Evolutionary conservation across 106 monocot species (phyloP), one percentile per base, ranked within the genome.

Genomic region (Alisma plantagoaquatica): DNA sequence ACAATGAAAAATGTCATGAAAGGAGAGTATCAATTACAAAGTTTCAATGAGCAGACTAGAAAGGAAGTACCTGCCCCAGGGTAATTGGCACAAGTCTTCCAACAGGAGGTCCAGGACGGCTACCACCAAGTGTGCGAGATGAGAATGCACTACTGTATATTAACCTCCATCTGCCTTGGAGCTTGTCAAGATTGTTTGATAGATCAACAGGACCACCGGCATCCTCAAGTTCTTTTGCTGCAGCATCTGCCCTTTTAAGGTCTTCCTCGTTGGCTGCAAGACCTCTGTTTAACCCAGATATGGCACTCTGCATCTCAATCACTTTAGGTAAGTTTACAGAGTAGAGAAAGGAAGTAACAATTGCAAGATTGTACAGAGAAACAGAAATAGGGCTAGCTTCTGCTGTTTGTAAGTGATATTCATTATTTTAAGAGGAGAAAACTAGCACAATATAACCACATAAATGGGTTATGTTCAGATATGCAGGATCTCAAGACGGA

Each of bases 141-240:
- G 89, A 90, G 79, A 84, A 90, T 33, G 74, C 89, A 65, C 89
- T 90, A 61, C 89, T 90, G 41, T 84, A 90, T 18, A 84, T 43
- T 20, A 90, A 66, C 54, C 69, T 79, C 89, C 89, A 90, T 48
- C 69, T 63, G 23, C 89, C 89, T 54, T 90, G 89, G 15, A 90
- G 78, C 59, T 77, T 90, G 63, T 90, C 89, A 15, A 80, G 35
- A 47, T 90, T 76, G 27, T 56, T 69, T 9, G 43, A 57, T 29
- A 90, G 79, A 66, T 84, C 83, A 41, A 90, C 76, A 12, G 45
- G 30, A 0, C 80, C 80, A 21, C 77, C 77, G 22, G 55, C 49
- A 22, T 33, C 61, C 49, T 84, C 90, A 11, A 90, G 72, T 25
- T 80, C 90, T 64, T 77, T 77, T 15, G 77, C 90, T 26, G 90